Base-by-base conservation (phyloP, 371 early-diverging fungal genomes). In the Nematocida ausubeli region DNA sequence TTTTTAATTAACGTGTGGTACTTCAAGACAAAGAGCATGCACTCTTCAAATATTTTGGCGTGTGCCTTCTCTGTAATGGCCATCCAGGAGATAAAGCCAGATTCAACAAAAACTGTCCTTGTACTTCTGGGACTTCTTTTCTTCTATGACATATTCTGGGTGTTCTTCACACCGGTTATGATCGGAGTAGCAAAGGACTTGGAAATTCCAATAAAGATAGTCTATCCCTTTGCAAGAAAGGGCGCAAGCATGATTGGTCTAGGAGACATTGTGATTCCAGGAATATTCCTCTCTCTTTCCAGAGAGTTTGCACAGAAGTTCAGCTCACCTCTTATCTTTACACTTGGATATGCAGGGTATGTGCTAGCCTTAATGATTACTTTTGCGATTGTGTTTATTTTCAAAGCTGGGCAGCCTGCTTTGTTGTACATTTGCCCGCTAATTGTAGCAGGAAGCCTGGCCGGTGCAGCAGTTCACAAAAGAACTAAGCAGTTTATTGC, bases 131-230 rank as follows among this genome's bases (percentile, higher is more conserved):
- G 89, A 52, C 94, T 92, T 35, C 86, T 95, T 51, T 95, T 95
- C 86, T 83, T 93, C 55, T 95, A 95, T 82, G 96, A 95, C 84
- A 90, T 95, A 68, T 95, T 95, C 81, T 95, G 95, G 95, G 96
- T 95, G 65, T 95, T 95, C 88, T 94, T 94, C 35, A 94, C 95
- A 1, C 92, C 92, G 64, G 96, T 95, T 60, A 95, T 95, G 96
- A 93, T 95, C 28, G 90, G 91, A 0, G 96, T 95, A 40, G 96
- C 96, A 52, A 93, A 91, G 87, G 90, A 89, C 82, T 91, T 95
- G 86, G 94, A 95, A 82, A 92, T 92, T 0, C 96, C 96, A 51
- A 92, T 95, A 86, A 95, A 95, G 88, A 90, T 95, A 22, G 87
- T 93, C 57, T 94, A 90, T 87, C 94, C 95, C n/a, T 89, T 89